Conservation (phyloP, 192 early-diverging fungal species). For the Coemansia sp. region DNA sequence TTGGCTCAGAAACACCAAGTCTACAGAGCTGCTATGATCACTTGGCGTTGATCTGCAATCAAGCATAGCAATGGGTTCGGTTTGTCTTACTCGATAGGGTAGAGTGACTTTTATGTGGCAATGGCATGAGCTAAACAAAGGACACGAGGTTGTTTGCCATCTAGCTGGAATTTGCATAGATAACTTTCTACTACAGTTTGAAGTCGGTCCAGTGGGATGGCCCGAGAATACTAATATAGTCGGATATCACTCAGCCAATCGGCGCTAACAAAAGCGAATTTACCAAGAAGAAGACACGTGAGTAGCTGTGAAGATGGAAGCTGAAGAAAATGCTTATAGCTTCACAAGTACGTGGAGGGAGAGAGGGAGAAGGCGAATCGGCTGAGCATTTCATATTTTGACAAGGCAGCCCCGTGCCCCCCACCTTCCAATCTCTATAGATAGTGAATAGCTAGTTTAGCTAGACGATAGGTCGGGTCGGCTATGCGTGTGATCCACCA, state of each 20-base stretch:
- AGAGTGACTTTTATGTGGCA: background rate
- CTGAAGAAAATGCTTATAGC: background rate
- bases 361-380: background rate
- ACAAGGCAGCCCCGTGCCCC: background rate
- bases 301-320: background rate
- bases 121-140: background rate
- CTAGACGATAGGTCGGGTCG: background rate
- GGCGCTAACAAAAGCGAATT: background rate
- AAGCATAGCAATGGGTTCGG: background rate
- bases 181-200: too few species aligned
- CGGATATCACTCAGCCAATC: background rate
- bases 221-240: background rate
- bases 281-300: background rate
- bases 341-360: background rate
- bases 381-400: background rate
- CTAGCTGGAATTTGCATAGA: background rate
- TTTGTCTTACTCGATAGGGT: background rate
- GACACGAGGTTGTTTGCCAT: background rate
- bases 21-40: background rate
- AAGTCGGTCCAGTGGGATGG: background rate
- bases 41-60: background rate
- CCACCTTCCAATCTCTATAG: background rate
- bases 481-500: background rate
- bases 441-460: background rate
- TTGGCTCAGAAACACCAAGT: too few species aligned